Conservation (phyloP, 805 yeast species). For the Vanderwaltozyma yarrowii region DNA sequence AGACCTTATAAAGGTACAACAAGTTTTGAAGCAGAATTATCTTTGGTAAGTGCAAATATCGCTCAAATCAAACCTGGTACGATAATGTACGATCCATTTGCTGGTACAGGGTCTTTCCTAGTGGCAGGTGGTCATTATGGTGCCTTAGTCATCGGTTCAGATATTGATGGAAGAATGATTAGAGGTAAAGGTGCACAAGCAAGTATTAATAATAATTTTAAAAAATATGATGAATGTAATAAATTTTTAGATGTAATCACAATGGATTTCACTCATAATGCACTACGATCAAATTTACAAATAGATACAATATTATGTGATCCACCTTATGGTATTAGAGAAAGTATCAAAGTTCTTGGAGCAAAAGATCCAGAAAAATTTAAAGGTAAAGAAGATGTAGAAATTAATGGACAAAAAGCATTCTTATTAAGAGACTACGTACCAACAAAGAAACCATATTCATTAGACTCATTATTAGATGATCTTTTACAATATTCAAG, state of each 20-base stretch:
- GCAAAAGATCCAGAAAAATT: constrained; percentile 60
- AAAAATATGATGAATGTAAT: constrained; percentile 52
- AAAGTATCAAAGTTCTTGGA: constrained; percentile 89
- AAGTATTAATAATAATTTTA: constrained; percentile 52
- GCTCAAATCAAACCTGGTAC: constrained; percentile 61
- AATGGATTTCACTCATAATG: constrained; percentile 92
- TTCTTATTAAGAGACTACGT: constrained; percentile 71
- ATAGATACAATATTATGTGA: constrained; percentile 86
- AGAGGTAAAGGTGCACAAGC: constrained; percentile 47
- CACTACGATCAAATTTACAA: constrained; percentile 49
- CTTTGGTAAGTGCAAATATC: constrained; percentile 78
- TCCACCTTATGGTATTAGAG: constrained; percentile 97
- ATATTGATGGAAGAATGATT: constrained; percentile 74
- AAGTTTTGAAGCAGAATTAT: constrained; percentile 88
- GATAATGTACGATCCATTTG: constrained; percentile 85
- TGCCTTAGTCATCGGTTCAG: constrained; percentile 74
- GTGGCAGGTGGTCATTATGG: constrained; percentile 83
- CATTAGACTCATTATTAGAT: constrained; percentile 62
- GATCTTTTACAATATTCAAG: constrained; percentile 71
- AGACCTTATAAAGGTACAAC: constrained; percentile 92
- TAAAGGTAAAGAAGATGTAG: constrained; percentile 58
- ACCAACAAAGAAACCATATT: constrained; percentile 87
- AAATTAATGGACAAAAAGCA: constrained; percentile 75
- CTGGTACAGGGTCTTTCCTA: constrained; percentile 91
- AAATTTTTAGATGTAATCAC: constrained; percentile 67